phyloP scores from a whole-genome alignment of 495 filamentous ascomycete genomes.

The Lasiosphaeria ovina region DNA sequence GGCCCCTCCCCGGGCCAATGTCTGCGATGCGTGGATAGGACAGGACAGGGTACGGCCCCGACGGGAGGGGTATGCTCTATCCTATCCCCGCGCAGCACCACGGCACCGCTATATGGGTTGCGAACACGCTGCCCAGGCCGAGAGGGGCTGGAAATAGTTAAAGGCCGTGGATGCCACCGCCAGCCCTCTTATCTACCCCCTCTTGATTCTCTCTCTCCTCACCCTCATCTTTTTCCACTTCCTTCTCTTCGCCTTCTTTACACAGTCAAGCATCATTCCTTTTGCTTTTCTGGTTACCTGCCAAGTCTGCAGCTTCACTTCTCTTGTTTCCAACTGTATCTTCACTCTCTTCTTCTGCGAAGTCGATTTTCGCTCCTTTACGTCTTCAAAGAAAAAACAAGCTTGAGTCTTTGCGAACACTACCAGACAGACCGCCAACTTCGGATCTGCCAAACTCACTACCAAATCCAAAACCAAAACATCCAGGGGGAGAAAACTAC shows the following conservation, averaged over 20 bases:
- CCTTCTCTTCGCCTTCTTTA: constrained; percentile 25
- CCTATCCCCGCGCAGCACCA: too few relatives aligned
- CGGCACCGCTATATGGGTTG: too few relatives aligned
- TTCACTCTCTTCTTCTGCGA: constrained; percentile 36
- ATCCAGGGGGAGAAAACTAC: constrained; percentile 16
- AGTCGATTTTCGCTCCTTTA: constrained; percentile 51
- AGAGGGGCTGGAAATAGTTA: background rate
- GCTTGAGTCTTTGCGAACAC: background rate
- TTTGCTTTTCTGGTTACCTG: constrained; percentile 31
- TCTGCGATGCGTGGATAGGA: too few relatives aligned
- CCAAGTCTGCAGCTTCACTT: constrained; percentile 33
- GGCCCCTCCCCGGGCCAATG: too few relatives aligned
- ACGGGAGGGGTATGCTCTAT: background rate
- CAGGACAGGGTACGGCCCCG: background rate
- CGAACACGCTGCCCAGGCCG: background rate
- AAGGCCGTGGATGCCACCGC: background rate
- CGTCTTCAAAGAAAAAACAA: constrained; percentile 9
- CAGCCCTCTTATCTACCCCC: constrained; percentile 13
- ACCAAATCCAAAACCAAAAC: background rate
- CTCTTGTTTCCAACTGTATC: constrained; percentile 28
- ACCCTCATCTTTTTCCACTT: constrained; percentile 24
- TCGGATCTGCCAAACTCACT: too few relatives aligned
- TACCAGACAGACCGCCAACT: too few relatives aligned
- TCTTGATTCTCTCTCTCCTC: constrained; percentile 16
- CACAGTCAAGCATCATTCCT: constrained; percentile 34